Evolutionary conservation across 805 yeast genomes (phyloP).

Genomic region (Ogataea chonburiensis): DNA sequence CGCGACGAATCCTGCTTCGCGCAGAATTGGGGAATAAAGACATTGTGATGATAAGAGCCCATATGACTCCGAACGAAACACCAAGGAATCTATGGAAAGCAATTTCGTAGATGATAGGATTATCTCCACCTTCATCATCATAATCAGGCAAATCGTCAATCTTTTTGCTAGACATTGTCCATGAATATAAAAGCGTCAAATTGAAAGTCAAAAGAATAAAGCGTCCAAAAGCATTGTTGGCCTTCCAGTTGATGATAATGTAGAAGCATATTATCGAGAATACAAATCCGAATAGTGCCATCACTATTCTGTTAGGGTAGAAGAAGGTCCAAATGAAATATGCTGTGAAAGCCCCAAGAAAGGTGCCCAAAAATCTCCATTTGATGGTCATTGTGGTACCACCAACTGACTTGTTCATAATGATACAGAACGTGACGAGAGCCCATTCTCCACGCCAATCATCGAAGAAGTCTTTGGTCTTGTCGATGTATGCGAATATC

Average conservation of each 20-base stretch:
- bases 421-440: constrained; percentile 73
- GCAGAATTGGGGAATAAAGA: constrained; percentile 75
- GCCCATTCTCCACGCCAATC: constrained; percentile 86
- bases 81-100: constrained; percentile 77
- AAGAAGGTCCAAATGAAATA: constrained; percentile 56
- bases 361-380: constrained; percentile 74
- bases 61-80: constrained; percentile 68
- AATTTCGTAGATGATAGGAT: constrained; percentile 68
- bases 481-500: constrained; percentile 61
- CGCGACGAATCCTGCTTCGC: constrained; percentile 60
- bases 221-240: constrained; percentile 61
- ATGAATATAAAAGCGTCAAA: constrained; percentile 73
- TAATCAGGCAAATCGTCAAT: constrained; percentile 44
- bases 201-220: constrained; percentile 75
- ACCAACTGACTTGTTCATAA: constrained; percentile 83
- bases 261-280: constrained; percentile 47
- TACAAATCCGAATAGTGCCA: constrained; percentile 50
- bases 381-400: constrained; percentile 79
- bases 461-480: constrained; percentile 51
- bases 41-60: constrained; percentile 73
- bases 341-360: constrained; percentile 66
- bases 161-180: constrained; percentile 59
- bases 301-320: constrained; percentile 51
- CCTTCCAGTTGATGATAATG: constrained; percentile 68
- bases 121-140: constrained; percentile 66